phyloP scores from a whole-genome alignment of 2,329 filamentous ascomycete genomes.

The Fusarium continuum region DNA sequence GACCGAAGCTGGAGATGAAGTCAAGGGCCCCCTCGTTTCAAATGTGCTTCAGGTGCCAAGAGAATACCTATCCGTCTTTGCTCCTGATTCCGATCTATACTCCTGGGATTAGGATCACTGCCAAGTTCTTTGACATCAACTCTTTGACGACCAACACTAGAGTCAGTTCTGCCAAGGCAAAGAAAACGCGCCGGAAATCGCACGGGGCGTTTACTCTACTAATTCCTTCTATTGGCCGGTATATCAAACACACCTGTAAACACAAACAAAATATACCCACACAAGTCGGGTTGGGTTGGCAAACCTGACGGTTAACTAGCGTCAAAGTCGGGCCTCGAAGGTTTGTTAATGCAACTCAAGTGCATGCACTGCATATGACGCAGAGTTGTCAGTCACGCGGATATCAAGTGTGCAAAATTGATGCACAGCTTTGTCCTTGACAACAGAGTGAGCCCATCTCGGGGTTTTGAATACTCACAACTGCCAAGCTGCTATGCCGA shows the following conservation, averaged over 20 bases:
- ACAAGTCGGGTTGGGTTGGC: constrained; percentile 12
- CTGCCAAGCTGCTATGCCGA: constrained; percentile 6
- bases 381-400: constrained; percentile 28
- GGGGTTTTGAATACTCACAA: neutral
- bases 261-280: constrained; percentile 10
- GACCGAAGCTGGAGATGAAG: constrained; percentile 7
- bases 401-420: neutral
- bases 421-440: neutral
- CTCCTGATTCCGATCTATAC: neutral
- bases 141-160: neutral
- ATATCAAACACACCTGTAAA: neutral
- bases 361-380: constrained; percentile 29
- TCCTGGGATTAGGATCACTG: neutral
- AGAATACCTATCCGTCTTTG: constrained; percentile 14
- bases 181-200: neutral
- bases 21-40: constrained; percentile 16
- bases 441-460: constrained; percentile 21
- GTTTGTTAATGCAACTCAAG: constrained; percentile 28
- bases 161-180: neutral
- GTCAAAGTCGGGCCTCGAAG: constrained; percentile 24
- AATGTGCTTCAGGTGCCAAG: constrained; percentile 21
- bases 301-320: constrained; percentile 26
- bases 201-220: constrained; percentile 1
- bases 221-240: neutral
- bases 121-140: neutral